Evolutionary conservation across 495 filamentous ascomycete genomes (phyloP).

Genomic region (Patellaria atrata): DNA sequence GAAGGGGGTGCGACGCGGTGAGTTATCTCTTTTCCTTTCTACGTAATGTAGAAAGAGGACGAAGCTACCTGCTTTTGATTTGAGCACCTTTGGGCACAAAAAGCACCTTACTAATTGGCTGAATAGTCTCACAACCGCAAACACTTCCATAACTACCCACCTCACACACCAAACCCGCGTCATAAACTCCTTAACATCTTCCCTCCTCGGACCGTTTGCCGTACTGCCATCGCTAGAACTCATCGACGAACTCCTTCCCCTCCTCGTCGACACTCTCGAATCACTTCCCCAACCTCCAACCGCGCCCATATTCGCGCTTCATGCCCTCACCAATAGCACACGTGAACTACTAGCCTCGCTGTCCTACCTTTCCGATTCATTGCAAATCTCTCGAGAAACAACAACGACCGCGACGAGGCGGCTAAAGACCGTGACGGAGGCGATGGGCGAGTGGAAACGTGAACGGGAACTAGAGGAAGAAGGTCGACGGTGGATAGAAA

Average conservation of each 20-base stretch:
- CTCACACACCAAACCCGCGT: slow-evolving; percentile 71
- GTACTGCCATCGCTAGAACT: slow-evolving; percentile 31
- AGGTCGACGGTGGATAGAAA: slow-evolving; percentile 63
- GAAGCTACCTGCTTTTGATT: not conserved
- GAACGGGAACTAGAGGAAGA: slow-evolving; percentile 73
- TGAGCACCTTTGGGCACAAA: slow-evolving; percentile 1
- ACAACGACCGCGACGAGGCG: slow-evolving; percentile 63
- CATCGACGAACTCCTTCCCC: slow-evolving; percentile 33
- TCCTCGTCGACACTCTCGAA: slow-evolving; percentile 35
- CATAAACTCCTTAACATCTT: slow-evolving; percentile 65
- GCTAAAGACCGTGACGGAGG: slow-evolving; percentile 59
- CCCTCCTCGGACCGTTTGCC: slow-evolving; percentile 45
- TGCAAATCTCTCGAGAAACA: slow-evolving; percentile 87
- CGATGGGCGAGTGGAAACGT: slow-evolving; percentile 65
- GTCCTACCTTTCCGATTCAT: slow-evolving; percentile 72
- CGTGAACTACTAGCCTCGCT: slow-evolving; percentile 66
- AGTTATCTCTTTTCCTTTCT: slow-evolving; percentile 19
- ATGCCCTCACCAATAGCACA: slow-evolving; percentile 62
- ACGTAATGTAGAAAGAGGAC: not conserved
- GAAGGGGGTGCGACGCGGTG: slow-evolving; percentile 71
- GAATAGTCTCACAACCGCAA: slow-evolving; percentile 67
- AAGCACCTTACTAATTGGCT: slow-evolving; percentile 1
- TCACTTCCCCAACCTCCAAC: slow-evolving; percentile 42
- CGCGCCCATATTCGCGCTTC: slow-evolving; percentile 60
- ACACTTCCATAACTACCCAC: slow-evolving; percentile 71